Conservation (phyloP, 2,329 filamentous ascomycete genomes). For the Didymella sp. region DNA sequence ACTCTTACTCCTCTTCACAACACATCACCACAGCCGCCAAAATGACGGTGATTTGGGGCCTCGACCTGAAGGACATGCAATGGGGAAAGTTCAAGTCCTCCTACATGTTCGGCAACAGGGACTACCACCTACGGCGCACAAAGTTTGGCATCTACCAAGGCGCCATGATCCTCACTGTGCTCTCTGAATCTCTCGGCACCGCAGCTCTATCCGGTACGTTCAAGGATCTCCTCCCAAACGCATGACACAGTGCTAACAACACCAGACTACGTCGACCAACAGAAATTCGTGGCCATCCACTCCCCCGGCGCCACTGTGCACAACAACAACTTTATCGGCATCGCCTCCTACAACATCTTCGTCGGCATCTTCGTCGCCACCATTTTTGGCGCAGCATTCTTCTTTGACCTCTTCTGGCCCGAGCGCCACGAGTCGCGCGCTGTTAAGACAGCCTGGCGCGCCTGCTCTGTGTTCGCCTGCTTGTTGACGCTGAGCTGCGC, state of each 20-base stretch:
- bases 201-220: conserved; percentile 60
- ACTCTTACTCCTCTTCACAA: background rate
- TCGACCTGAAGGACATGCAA: conserved; percentile 64
- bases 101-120: conserved; percentile 63
- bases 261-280: conserved; percentile 63
- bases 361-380: conserved; percentile 64
- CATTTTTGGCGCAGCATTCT: conserved; percentile 66
- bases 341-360: conserved; percentile 65
- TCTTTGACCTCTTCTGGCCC: conserved; percentile 69
- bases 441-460: conserved; percentile 63
- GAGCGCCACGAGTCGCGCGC: conserved; percentile 58
- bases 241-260: background rate
- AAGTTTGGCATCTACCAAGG: conserved; percentile 68
- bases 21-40: conserved; percentile 7
- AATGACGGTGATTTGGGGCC: conserved; percentile 62
- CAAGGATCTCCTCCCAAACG: background rate
- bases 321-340: conserved; percentile 64
- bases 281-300: conserved; percentile 55
- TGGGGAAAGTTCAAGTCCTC: conserved; percentile 64
- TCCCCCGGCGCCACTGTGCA: conserved; percentile 54
- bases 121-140: conserved; percentile 62
- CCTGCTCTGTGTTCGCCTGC: conserved; percentile 58
- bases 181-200: conserved; percentile 64
- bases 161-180: conserved; percentile 65
- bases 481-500: conserved; percentile 58